Conservation (phyloP, 495 filamentous ascomycete species). For the Jackrogersella minutella region DNA sequence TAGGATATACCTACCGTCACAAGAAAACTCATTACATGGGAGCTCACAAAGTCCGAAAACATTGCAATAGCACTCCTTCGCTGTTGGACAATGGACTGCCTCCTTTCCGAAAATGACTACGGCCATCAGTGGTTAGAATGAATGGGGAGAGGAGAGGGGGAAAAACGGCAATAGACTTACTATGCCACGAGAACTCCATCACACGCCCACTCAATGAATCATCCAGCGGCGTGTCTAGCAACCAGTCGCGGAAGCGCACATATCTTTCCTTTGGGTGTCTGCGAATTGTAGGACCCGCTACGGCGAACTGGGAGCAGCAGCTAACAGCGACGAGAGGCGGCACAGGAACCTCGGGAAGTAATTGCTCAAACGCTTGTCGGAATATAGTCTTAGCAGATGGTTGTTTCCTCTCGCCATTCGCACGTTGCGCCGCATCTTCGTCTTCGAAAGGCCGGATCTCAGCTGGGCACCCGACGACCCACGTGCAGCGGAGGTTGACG, state of each 20-base stretch:
- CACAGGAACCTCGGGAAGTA: slow-evolving; percentile 59
- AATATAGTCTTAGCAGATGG: slow-evolving; percentile 46
- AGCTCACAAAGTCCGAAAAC: slow-evolving; percentile 68
- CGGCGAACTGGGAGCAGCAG: slow-evolving; percentile 78
- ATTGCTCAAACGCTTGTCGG: slow-evolving; percentile 60
- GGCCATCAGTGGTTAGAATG: slow-evolving; percentile 31
- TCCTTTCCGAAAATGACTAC: slow-evolving; percentile 52
- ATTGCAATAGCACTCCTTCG: slow-evolving; percentile 69
- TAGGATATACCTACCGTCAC: slow-evolving; percentile 44
- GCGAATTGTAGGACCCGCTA: slow-evolving; percentile 61
- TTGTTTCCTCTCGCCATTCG: neutral
- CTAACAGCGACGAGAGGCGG: slow-evolving; percentile 59
- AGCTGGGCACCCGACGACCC: slow-evolving; percentile 66
- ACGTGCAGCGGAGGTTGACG: slow-evolving; percentile 71
- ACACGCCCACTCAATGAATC: slow-evolving; percentile 68
- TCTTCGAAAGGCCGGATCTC: slow-evolving; percentile 58
- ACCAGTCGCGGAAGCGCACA: slow-evolving; percentile 63
- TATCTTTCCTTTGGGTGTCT: slow-evolving; percentile 62
- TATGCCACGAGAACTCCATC: slow-evolving; percentile 79
- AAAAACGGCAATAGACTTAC: slow-evolving; percentile 54
- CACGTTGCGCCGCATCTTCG: slow-evolving; percentile 48
- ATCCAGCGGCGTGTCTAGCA: slow-evolving; percentile 64
- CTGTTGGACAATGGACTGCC: slow-evolving; percentile 64
- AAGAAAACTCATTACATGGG: slow-evolving; percentile 35
- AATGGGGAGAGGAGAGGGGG: neutral